phyloP scores from a whole-genome alignment of 768 basidiomycete genomes.

The Podaxis rugospora region DNA sequence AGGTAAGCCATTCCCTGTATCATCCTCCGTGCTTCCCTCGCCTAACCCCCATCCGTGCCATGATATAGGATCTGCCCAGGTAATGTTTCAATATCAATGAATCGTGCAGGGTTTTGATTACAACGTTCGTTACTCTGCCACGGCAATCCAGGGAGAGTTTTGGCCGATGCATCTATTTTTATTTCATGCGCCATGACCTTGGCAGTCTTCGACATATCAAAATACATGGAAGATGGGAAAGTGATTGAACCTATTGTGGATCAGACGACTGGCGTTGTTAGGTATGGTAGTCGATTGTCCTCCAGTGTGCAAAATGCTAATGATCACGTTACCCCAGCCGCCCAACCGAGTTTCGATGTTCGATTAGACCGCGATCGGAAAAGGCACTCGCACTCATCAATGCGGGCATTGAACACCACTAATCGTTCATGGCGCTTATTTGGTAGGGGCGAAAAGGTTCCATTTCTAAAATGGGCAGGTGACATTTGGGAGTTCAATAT shows the following conservation, averaged over 20 bases:
- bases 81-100: conserved; percentile 5
- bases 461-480: neutral
- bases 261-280: conserved; percentile 42
- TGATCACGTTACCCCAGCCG: conserved; percentile 23
- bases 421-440: neutral
- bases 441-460: neutral
- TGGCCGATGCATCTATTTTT: conserved; percentile 41
- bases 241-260: conserved; percentile 32
- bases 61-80: conserved; percentile 31
- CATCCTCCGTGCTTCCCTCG: neutral
- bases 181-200: conserved; percentile 36
- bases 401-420: neutral
- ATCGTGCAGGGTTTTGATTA: conserved; percentile 4
- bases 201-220: conserved; percentile 37
- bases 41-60: neutral
- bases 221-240: conserved; percentile 20
- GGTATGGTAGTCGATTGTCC: conserved; percentile 20
- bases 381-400: conserved; percentile 33
- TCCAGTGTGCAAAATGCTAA: neutral
- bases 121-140: neutral
- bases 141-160: conserved; percentile 22
- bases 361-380: conserved; percentile 35
- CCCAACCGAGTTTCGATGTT: conserved; percentile 36
- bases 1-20: conserved; percentile 22
- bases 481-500: neutral